Base-by-base conservation (phyloP, 2,329 filamentous ascomycete genomes). In the Grosmannia huntii region DNA sequence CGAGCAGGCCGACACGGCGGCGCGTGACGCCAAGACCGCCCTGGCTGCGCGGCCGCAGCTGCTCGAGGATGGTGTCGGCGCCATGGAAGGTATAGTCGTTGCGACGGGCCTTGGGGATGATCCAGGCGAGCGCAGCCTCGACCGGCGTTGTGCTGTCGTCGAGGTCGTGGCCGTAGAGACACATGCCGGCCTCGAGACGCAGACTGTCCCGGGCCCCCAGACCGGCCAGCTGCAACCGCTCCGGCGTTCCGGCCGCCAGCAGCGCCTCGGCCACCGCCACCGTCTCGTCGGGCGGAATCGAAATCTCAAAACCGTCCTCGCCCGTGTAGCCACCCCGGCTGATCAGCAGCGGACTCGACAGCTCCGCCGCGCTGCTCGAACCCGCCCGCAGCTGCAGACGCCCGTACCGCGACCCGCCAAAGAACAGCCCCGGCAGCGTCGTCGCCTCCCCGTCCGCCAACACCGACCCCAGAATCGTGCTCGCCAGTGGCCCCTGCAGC, bases 161-260 rank as follows among this genome's bases (percentile, higher is more conserved):
- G 44, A 99, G 81, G 71, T 99, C 94, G 73, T 97, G 90, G n/a
- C 94, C 94, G 74, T 99, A 99, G n/a, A 99, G 80, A 72, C 94
- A 99, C 92, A 99, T 95, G 61, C 94, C 94, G 0, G 94, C 94
- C 75, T 99, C 94, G 33, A 99, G 83, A 53, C 94, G 85, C 60
- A 99, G 82, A 61, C 87, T 95, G 72, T 99, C 94, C 63, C 94
- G 83, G 2, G 94, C 90, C 11, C 91, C 94, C 0, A 99, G 81
- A 3, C 94, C 94, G 2, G 92, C 90, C 52, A 96, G 81, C 67
- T 87, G 86, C 19, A 96, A 76, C 56, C 72, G 73, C 62, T 79
- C 77, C 3, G 77, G 72, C 12, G 84, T 82, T 28, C 85, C 85
- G 36, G 80, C 75, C 48, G 78, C 70, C 53, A 96, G 80, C 27